Evolutionary conservation across 805 yeast species (phyloP).

Genomic region (Brettanomyces naardenensis): DNA sequence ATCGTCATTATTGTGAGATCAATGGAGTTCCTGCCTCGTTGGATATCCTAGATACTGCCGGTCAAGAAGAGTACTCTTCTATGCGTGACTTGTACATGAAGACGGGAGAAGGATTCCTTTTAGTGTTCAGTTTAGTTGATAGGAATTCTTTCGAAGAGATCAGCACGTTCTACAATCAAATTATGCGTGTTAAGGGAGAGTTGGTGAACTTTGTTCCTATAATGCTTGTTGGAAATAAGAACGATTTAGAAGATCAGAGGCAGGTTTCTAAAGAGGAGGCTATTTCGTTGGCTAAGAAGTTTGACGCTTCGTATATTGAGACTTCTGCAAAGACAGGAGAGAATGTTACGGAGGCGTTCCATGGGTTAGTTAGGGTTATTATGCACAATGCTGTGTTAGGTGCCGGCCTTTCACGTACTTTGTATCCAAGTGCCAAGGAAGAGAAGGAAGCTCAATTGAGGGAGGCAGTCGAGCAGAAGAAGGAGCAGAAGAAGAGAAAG

Average conservation of each 20-base stretch:
- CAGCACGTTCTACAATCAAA: conserved; percentile 50
- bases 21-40: conserved; percentile 70
- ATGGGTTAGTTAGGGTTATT: conserved; percentile 27
- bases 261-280: conserved; percentile 58
- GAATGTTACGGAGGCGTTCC: conserved; percentile 49
- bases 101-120: conserved; percentile 88
- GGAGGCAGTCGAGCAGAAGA: conserved; percentile 5
- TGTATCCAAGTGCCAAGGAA: conserved; percentile 20
- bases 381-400: conserved; percentile 17
- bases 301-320: conserved; percentile 74
- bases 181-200: conserved; percentile 42
- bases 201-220: conserved; percentile 61
- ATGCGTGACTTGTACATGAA: conserved; percentile 93
- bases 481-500: conserved; percentile 4
- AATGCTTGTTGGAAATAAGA: conserved; percentile 69
- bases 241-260: conserved; percentile 57
- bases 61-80: conserved; percentile 94
- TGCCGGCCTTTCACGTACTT: conserved; percentile 21
- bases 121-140: conserved; percentile 85
- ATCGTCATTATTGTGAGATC: conserved; percentile 79
- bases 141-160: conserved; percentile 80
- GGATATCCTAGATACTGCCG: conserved; percentile 96
- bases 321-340: conserved; percentile 88
- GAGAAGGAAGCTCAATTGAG: conserved; percentile 11
- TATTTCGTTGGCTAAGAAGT: conserved; percentile 50